A percentile compares a stretch with the other conserved stretches of the same genome.
phyloP scores from a whole-genome alignment of 2,329 filamentous ascomycete genomes.

The Pestalotiopsis sp. region DNA sequence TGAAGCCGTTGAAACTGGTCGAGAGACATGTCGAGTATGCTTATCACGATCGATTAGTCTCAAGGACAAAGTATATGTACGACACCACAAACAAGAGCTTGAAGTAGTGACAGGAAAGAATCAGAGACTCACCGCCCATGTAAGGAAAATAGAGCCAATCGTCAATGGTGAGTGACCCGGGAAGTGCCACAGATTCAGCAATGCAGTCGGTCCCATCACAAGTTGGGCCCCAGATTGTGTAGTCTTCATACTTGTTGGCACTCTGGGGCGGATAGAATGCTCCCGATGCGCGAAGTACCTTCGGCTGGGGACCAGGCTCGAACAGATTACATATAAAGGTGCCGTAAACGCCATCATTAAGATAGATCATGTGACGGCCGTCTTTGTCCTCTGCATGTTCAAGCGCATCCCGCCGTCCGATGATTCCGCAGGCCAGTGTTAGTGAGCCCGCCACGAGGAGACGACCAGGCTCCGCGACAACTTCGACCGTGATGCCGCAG shows the following conservation, averaged over 20 bases:
- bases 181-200: slow-evolving; percentile 3
- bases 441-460: slow-evolving; percentile 2
- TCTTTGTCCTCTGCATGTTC: slow-evolving; percentile 1
- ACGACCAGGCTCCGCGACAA: slow-evolving; percentile 3
- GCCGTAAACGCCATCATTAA: slow-evolving; percentile 1
- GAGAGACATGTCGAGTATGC: slow-evolving; percentile 6
- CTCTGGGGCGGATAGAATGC: background rate
- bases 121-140: background rate
- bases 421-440: background rate
- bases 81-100: background rate
- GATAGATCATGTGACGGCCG: slow-evolving; percentile 1
- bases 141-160: slow-evolving; percentile 3
- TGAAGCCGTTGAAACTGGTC: slow-evolving; percentile 1
- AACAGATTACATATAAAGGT: background rate
- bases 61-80: background rate
- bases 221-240: slow-evolving; percentile 3
- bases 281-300: slow-evolving; percentile 2
- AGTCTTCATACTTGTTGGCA: background rate
- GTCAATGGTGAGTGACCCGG: background rate
- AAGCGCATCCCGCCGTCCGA: slow-evolving; percentile 1
- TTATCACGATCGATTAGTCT: background rate
- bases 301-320: slow-evolving; percentile 1
- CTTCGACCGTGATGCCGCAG: slow-evolving; percentile 1
- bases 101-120: background rate
- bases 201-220: background rate